These are phyloP conservation scores for Entomortierella parvispora DNA, from an alignment of 192 early-diverging fungal species.

Conservation along the genomic window DNA sequence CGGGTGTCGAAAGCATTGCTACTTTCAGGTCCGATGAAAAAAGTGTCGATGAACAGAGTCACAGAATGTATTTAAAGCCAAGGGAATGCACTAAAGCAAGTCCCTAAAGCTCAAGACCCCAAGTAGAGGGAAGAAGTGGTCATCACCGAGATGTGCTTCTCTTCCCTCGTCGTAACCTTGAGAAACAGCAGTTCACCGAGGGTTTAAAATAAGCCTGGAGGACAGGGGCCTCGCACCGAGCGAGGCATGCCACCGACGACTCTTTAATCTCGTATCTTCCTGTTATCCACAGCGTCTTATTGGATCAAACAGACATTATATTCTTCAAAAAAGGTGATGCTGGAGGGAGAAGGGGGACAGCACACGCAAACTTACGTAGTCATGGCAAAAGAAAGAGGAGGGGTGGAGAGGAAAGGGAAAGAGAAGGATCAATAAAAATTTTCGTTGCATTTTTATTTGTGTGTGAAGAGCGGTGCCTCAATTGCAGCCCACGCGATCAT, in stretches of 20 bases:
- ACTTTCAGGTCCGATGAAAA: no score
- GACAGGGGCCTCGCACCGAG: not conserved
- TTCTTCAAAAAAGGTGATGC: not conserved
- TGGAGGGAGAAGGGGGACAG: not conserved
- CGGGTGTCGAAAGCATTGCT: no score
- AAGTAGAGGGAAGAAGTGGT: conserved; percentile 21
- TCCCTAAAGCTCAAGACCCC: conserved; percentile 49
- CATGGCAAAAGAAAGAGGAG: not conserved
- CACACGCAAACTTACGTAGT: conserved; percentile 22
- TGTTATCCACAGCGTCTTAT: no score
- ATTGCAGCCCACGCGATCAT: conserved; percentile 7
- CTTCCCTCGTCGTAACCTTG: conserved; percentile 24
- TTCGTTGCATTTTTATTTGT: not conserved
- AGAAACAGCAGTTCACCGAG: conserved; percentile 22
- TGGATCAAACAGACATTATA: no score
- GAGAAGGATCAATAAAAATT: not conserved
- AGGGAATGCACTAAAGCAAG: conserved; percentile 49
- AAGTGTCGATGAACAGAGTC: conserved; percentile 25
- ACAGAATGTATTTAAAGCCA: conserved; percentile 54
- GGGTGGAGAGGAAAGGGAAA: not conserved
- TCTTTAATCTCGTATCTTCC: conserved; percentile 32
- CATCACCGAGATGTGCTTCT: not conserved
- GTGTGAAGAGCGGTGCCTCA: not conserved
- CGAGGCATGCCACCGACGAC: not conserved
- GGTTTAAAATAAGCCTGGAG: no score